Percentiles rank a stretch among this genome's conserved stretches.
Evolutionary conservation across 106 monocot species (phyloP).

Genomic region (Chionographis japonica): DNA sequence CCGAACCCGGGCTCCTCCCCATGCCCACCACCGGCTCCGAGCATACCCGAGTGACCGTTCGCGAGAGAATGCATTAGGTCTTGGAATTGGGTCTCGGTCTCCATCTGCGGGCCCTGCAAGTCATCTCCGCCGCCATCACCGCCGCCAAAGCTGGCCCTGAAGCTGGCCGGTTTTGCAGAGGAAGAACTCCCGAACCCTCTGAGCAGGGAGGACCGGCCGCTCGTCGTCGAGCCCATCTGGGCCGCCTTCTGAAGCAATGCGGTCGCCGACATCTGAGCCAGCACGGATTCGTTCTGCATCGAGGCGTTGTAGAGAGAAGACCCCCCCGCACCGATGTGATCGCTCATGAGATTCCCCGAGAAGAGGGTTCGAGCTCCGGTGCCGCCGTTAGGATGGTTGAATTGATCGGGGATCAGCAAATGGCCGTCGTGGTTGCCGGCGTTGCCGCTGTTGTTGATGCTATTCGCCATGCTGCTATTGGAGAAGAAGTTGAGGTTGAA

Average conservation of each 20-base stretch:
- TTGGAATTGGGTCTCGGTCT: constrained; percentile 47
- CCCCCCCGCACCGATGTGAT: constrained; percentile 18
- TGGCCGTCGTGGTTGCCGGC: constrained; percentile 8
- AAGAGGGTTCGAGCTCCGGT: constrained; percentile 26
- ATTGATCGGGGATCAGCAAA: constrained; percentile 34
- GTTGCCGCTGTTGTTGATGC: constrained; percentile 32
- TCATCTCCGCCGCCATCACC: constrained; percentile 4
- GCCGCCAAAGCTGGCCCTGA: not conserved
- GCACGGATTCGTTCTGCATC: constrained; percentile 26
- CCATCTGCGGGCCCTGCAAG: constrained; percentile 17
- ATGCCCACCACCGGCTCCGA: constrained; percentile 6
- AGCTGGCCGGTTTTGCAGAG: constrained; percentile 11
- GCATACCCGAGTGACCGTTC: constrained; percentile 29
- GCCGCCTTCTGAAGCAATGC: constrained; percentile 88
- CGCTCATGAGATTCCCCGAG: constrained; percentile 42
- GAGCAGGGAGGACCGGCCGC: constrained; percentile 25
- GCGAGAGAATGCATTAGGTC: constrained; percentile 79
- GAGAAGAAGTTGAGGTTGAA: constrained; percentile 73
- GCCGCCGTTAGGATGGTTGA: constrained; percentile 23
- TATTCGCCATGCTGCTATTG: constrained; percentile 22
- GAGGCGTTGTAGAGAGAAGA: constrained; percentile 28
- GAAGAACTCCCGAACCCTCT: constrained; percentile 39
- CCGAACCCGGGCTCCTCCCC: constrained; percentile 9
- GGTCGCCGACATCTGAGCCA: constrained; percentile 94
- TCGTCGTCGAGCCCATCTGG: constrained; percentile 62